Evolutionary conservation across 2,329 filamentous ascomycete genomes (phyloP).

Genomic region (Sclerotinia trifoliorum): DNA sequence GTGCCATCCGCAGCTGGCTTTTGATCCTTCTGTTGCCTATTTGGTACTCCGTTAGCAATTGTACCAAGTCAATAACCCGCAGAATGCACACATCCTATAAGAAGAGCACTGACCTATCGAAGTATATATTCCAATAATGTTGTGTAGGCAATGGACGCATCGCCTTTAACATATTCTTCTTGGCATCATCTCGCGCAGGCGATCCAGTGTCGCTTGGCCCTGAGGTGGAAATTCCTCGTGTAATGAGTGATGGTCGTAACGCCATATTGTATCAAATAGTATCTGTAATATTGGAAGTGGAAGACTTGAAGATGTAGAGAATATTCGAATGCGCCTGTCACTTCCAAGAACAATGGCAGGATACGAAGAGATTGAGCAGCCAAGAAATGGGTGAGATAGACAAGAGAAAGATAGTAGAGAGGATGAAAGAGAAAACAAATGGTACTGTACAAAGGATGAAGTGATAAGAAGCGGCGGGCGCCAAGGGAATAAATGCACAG

Average conservation of each 20-base stretch:
- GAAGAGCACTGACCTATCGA: conserved; percentile 52
- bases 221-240: conserved; percentile 61
- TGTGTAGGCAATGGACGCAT: conserved; percentile 73
- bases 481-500: conserved; percentile 20
- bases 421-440: conserved; percentile 10
- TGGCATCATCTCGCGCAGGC: conserved; percentile 74
- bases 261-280: conserved; percentile 47
- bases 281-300: not conserved
- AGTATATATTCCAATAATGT: conserved; percentile 76
- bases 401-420: not conserved
- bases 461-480: conserved; percentile 8
- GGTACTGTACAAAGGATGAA: conserved; percentile 16
- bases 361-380: not conserved
- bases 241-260: conserved; percentile 57
- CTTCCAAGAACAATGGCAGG: not conserved
- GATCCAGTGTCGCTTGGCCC: conserved; percentile 62
- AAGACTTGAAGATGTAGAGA: not conserved
- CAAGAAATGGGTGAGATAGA: conserved; percentile 13
- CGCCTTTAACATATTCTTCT: conserved; percentile 77
- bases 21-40: conserved; percentile 39
- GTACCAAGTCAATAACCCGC: not conserved
- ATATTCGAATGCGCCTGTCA: conserved; percentile 2
- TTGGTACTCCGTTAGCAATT: not conserved
- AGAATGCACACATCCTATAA: not conserved
- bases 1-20: conserved; percentile 39